Percentiles rank a stretch among this genome's conserved stretches.
phyloP scores from a whole-genome alignment of 2,329 filamentous ascomycete genomes.

The Penicillium rolfsii region DNA sequence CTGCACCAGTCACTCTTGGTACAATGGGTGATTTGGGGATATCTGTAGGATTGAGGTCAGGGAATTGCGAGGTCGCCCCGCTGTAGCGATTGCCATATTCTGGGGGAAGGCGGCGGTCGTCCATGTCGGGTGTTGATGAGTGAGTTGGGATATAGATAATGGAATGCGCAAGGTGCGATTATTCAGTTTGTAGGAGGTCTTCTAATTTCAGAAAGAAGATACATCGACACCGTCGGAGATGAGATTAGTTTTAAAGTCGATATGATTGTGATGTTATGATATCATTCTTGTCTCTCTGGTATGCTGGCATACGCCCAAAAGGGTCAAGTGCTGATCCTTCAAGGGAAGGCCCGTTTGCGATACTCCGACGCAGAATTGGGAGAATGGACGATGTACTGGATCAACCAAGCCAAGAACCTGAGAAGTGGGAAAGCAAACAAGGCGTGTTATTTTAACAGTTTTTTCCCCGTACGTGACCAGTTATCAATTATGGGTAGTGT shows the following conservation, averaged over 20 bases:
- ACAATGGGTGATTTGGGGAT: constrained; percentile 23
- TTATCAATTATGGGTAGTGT: no score
- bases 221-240: no score
- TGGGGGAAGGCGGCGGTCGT: constrained; percentile 19
- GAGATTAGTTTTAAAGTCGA: not conserved
- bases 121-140: constrained; percentile 13
- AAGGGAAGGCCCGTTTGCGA: constrained; percentile 2
- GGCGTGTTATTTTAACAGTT: no score
- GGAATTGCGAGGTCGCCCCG: constrained; percentile 24
- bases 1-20: constrained; percentile 18
- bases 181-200: not conserved
- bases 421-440: no score
- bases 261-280: constrained; percentile 6
- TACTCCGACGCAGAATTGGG: not conserved
- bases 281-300: constrained; percentile 17
- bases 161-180: constrained; percentile 2
- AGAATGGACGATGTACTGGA: no score
- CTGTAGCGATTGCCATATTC: constrained; percentile 29
- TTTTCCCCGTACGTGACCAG: no score
- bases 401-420: no score
- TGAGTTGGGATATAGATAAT: not conserved
- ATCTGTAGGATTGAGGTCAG: constrained; percentile 20
- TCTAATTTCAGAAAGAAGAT: no score
- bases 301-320: not conserved
- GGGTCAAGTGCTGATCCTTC: constrained; percentile 7